Conservation (phyloP, 2,329 filamentous ascomycete genomes). For the Diplodia corticola region DNA sequence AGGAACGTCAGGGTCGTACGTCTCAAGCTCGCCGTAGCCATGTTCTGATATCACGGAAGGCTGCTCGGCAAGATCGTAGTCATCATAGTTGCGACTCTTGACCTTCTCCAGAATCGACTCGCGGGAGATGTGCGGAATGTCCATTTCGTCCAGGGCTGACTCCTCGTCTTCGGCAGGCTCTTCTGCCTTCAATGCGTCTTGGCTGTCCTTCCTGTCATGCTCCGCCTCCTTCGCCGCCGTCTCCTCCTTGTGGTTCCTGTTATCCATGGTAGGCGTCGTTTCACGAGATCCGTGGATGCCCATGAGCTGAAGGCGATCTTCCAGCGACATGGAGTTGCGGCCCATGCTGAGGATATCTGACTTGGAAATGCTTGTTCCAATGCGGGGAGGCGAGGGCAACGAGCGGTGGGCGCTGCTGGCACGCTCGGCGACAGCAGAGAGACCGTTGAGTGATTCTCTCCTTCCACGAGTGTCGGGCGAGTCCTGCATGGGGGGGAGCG, state of each 20-base stretch:
- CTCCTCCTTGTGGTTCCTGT: background rate
- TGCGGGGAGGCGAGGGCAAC: conserved; percentile 68
- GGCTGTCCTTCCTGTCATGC: conserved; percentile 27
- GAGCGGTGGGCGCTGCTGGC: conserved; percentile 66
- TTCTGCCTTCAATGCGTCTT: conserved; percentile 37
- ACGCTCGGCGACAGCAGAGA: conserved; percentile 71
- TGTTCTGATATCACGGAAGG: conserved; percentile 55
- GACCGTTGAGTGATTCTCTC: conserved; percentile 60
- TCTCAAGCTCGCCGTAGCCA: conserved; percentile 53
- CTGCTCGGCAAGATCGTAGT: conserved; percentile 40
- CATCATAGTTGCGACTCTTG: conserved; percentile 62
- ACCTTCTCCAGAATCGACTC: conserved; percentile 92
- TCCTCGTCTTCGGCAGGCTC: conserved; percentile 40
- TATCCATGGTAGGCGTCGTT: conserved; percentile 40
- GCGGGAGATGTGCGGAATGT: conserved; percentile 79
- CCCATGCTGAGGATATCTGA: conserved; percentile 76
- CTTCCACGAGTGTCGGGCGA: conserved; percentile 58
- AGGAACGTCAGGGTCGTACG: conserved; percentile 81
- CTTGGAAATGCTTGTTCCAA: conserved; percentile 66
- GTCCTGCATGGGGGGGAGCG: conserved; percentile 66
- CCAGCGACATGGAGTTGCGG: conserved; percentile 73
- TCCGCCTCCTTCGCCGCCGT: background rate
- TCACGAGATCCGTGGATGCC: conserved; percentile 65
- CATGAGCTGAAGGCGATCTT: conserved; percentile 85
- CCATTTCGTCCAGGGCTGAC: conserved; percentile 53